These are phyloP conservation scores for Yamadazyma paraphyllophila DNA, from an alignment of 805 yeast species.

Conservation along the genomic window DNA sequence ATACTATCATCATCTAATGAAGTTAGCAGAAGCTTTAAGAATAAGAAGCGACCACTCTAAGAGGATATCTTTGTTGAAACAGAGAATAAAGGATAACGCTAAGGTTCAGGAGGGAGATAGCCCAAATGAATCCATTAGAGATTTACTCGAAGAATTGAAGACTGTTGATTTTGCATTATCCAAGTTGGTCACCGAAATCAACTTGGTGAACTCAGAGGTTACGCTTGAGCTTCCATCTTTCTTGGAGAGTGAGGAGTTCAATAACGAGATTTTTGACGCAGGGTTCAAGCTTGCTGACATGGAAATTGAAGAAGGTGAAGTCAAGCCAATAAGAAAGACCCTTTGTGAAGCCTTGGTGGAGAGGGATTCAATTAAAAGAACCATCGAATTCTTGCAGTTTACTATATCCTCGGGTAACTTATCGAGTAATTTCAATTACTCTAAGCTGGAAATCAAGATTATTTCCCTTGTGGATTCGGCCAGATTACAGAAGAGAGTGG, in stretches of 20 bases:
- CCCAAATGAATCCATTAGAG: conserved; percentile 8
- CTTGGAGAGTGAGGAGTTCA: conserved; percentile 1
- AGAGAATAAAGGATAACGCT: conserved; percentile 9
- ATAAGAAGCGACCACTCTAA: conserved; percentile 11
- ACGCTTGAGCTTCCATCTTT: conserved; percentile 11
- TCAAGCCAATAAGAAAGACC: conserved; percentile 6
- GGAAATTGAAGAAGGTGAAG: neutral
- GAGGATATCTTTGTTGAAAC: conserved; percentile 7
- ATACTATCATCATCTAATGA: neutral
- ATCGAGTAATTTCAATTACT: conserved; percentile 9
- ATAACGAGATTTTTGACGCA: neutral
- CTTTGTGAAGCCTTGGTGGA: conserved; percentile 15
- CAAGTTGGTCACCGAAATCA: conserved; percentile 10
- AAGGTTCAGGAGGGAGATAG: conserved; percentile 13
- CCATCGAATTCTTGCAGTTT: conserved; percentile 5
- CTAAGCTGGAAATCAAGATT: conserved; percentile 12
- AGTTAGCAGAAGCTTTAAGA: conserved; percentile 16
- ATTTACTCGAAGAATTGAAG: conserved; percentile 2
- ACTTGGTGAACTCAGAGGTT: conserved; percentile 9
- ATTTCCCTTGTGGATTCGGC: conserved; percentile 4
- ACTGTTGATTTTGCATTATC: conserved; percentile 5
- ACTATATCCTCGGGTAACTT: conserved; percentile 7
- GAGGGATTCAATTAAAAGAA: conserved; percentile 13
- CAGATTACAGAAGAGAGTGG: conserved; percentile 3
- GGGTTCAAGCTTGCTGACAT: neutral